Base-by-base conservation (phyloP, 2,329 filamentous ascomycete species). In the Phialophora chinensis region DNA sequence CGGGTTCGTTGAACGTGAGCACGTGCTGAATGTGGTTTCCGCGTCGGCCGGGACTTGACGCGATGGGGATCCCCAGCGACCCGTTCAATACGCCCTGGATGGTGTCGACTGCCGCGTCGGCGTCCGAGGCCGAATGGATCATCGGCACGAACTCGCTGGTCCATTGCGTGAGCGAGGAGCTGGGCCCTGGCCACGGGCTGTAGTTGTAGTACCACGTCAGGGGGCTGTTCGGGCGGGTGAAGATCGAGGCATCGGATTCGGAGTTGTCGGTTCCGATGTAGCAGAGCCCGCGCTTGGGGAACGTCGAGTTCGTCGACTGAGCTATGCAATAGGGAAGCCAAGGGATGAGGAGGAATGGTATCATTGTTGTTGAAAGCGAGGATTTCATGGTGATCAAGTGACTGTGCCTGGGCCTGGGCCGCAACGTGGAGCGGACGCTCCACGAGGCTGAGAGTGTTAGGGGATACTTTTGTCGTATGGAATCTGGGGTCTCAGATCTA, bases 151-250 rank as follows among this genome's bases (percentile, higher is more conserved):
- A 95, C 76, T 91, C 84, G 72, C 94, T 86, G 14, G 83, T 72
- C 33, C 82, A 73, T 58, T 81, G 77, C 49, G 77, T 70, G 0
- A 82, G 68, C 8, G 42, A 29, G 14, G 35, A 33, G 0, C 88
- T 86, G 1, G 91, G 90, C 1, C 77, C 86, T 1, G 91, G 90
- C 3, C 77, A 75, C 23, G 82, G 74, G 29, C 79, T 78, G 77
- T 93, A 95, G 81, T 93, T 94, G 84, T 94, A 95, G 82, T 95
- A 95, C 91, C 91, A 95, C 2, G 87, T 90, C 63, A 94, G 78
- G 50, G 87, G 85, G 20, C 85, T 86, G 44, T 81, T 82, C 5
- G 80, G 60, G 52, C 81, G 76, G 11, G 82, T 79, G 89, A 90
- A 93, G 72, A 90, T 82, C 55, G 82, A 75, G 78, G 92, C 87